Evolutionary conservation across 2,329 filamentous ascomycete species (phyloP).

Genomic region (Claviceps africana): DNA sequence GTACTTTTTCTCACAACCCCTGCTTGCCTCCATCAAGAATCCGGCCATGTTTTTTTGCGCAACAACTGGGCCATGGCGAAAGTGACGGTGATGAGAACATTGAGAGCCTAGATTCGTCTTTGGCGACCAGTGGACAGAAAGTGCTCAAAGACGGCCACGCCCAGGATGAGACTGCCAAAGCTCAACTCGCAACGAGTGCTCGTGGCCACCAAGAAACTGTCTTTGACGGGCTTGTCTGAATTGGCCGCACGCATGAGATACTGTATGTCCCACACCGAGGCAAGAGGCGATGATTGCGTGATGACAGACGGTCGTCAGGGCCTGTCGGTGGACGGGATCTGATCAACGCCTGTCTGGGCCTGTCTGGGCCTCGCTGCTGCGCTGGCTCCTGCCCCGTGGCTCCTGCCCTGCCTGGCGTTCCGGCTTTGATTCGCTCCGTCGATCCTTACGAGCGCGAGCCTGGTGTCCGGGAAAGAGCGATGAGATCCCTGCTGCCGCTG

Average conservation of each 20-base stretch:
- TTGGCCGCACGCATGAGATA: not conserved
- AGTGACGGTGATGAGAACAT: not conserved
- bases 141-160: not conserved
- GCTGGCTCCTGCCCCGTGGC: too few species aligned
- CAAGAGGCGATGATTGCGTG: not conserved
- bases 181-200: not conserved
- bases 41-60: not conserved
- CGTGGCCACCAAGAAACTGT: not conserved
- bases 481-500: constrained; percentile 19
- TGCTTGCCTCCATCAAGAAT: not conserved
- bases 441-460: constrained; percentile 1
- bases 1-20: not conserved
- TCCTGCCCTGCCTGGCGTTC: not conserved
- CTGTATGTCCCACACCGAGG: not conserved
- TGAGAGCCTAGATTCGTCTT: not conserved
- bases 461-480: constrained; percentile 14
- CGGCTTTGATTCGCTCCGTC: not conserved
- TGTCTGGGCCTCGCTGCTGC: too few species aligned
- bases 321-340: not conserved
- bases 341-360: not conserved
- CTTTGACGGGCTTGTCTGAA: too few species aligned
- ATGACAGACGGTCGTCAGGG: not conserved
- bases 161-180: not conserved
- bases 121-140: not conserved
- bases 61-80: not conserved